Base-by-base conservation (phyloP, 805 yeast genomes). In the Candida patagonica region DNA sequence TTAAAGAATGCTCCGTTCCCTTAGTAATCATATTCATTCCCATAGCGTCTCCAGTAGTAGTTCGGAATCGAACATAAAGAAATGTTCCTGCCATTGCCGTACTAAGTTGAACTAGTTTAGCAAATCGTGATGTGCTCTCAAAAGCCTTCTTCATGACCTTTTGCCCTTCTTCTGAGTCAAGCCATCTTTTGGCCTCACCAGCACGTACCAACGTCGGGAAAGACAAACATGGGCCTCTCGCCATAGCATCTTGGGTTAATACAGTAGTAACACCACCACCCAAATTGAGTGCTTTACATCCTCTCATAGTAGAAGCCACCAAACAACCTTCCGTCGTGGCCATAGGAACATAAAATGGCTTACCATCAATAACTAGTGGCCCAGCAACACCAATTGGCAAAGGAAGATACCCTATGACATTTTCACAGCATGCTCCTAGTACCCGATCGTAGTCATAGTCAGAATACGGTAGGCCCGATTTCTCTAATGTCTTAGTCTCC, bases 41-140 rank as follows among this genome's bases (percentile, higher is more conserved):
- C 99, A 92, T 92, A 15, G 99, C 99, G 68, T 92, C 99, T 62
- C 99, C 99, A 15, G 99, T 92, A 29, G 95, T 87, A n/a, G 99
- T 94, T 60, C 88, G 78, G 70, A 92, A 92, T 56, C 99, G 78
- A 52, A 92, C 80, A 55, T 75, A 92, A 53, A 92, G 69, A 51
- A 82, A 69, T 36, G 81, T 81, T 23, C 99, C 98, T 13, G 99
- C 98, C 61, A 89, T 68, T 2, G 97, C 94, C 13, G 96, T 86
- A 61, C 86, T 83, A 49, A 89, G 69, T 52, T 82, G 82, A 62
- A 84, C 95, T 55, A 92, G 73, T 56, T 96, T 78, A 13, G 99
- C 99, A 66, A 92, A 92, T 65, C 99, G 75, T 13, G 97, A 88
- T 15, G 99, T 92, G 5, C 96, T 85, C 64, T 92, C 86, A 65